These are phyloP conservation scores for Plasmodium relictum DNA, from an alignment of 169 alveolate species.

Conservation along the genomic window DNA sequence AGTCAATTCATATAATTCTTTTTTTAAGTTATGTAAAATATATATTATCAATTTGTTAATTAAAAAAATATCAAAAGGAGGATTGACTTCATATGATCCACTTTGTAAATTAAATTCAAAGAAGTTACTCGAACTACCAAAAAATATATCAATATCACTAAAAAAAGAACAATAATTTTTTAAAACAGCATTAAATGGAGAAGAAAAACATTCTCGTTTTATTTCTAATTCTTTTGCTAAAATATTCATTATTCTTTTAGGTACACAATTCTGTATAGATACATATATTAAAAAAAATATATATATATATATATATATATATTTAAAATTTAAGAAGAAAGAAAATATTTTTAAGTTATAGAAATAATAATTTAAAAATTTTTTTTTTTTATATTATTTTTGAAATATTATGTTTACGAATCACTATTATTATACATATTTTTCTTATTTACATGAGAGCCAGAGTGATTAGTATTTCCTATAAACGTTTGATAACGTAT, in stretches of 20 bases:
- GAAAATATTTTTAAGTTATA: not conserved
- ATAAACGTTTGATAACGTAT: constrained; percentile 63
- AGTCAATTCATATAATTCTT: constrained; percentile 44
- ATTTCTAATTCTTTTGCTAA: constrained; percentile 26
- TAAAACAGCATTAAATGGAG: constrained; percentile 70
- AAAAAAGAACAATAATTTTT: constrained; percentile 60
- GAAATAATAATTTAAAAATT: no score
- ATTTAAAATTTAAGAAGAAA: no score
- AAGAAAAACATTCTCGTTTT: constrained; percentile 73
- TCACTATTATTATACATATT: not conserved
- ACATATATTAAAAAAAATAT: constrained; percentile 5
- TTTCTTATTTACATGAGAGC: constrained; percentile 55
- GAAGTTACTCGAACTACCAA: constrained; percentile 74
- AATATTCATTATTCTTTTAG: constrained; percentile 38
- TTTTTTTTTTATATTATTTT: no score
- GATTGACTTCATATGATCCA: constrained; percentile 69
- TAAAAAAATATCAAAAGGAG: constrained; percentile 75
- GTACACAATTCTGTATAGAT: constrained; percentile 43
- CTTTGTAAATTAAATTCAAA: constrained; percentile 26
- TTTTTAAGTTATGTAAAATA: constrained; percentile 60
- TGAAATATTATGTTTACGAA: no score
- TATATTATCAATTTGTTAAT: constrained; percentile 52
- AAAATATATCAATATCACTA: constrained; percentile 70
- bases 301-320: constrained; percentile 12
- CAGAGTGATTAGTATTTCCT: constrained; percentile 55